Base-by-base conservation (phyloP, 441 rosid genomes). In the Adansonia rubrostipa region DNA sequence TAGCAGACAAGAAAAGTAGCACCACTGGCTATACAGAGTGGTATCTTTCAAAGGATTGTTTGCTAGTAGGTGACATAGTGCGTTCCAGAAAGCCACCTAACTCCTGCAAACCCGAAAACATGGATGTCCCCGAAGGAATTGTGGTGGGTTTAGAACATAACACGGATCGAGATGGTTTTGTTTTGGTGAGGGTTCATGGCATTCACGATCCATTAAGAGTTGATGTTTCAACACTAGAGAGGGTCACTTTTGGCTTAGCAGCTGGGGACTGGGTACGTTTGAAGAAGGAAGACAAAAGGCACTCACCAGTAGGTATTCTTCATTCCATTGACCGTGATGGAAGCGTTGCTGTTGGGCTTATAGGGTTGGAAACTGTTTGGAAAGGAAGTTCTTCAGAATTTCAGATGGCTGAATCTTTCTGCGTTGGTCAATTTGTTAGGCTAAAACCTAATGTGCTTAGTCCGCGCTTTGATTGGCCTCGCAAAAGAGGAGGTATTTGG, bases 221-320 rank as follows among this genome's bases (percentile, higher is more conserved):
- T 73, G 90, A 88, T 6, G 77, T 84, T 61, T 88, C 93, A 13
- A 85, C 87, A 14, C 84, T 96, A 61, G 99, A 96, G 78, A 87
- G 97, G 67, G 92, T 92, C 64, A 89, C 89, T n/a, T 78, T 70
- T n/a, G 98, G 96, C 76, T 85, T 96, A 77, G 92, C 97, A 24
- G 89, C 88, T 56, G 99, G 99, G 50, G 95, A 96, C 80, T 96
- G 98, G 98, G 94, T 93, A 17, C 89, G 90, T 56, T 80, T 93
- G 80, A 92, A 91, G 93, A 81, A 89, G 63, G 92, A 87, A 76
- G 83, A 87, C 84, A 89, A 86, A 65, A 88, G 76, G 73, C 92
- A 91, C 75, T 92, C 99, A 1, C 85, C 87, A 1, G 90, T 92
- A 45, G 99, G 99, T 14, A 85, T 96, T 78, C 85, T 93, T 81